A percentile compares a stretch with the other conserved stretches of the same genome.
phyloP scores from a whole-genome alignment of 805 yeast genomes.

The Candida suzukii region DNA sequence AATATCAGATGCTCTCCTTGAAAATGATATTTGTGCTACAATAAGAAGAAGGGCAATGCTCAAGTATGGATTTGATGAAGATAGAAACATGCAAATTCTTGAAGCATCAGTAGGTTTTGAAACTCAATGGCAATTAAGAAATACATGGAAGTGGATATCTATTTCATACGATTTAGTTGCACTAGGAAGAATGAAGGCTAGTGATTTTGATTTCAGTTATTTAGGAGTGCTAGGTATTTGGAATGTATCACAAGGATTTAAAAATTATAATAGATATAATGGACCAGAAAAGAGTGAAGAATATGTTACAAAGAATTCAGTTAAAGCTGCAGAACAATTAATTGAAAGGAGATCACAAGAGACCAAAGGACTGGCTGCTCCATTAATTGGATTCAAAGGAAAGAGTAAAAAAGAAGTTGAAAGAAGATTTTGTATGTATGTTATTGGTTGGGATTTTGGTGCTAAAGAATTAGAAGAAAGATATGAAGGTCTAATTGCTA shows the following conservation, averaged over 20 bases:
- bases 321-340: slow-evolving; percentile 44
- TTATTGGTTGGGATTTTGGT: slow-evolving; percentile 87
- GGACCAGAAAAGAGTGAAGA: slow-evolving; percentile 20
- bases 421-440: slow-evolving; percentile 70
- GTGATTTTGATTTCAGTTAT: slow-evolving; percentile 72
- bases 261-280: slow-evolving; percentile 40
- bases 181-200: slow-evolving; percentile 60
- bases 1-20: slow-evolving; percentile 32
- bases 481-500: slow-evolving; percentile 44
- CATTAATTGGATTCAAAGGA: slow-evolving; percentile 33
- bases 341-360: slow-evolving; percentile 35
- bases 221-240: slow-evolving; percentile 88
- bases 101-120: slow-evolving; percentile 44
- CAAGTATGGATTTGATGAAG: slow-evolving; percentile 70
- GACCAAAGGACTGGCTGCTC: slow-evolving; percentile 37
- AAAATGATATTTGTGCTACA: slow-evolving; percentile 65
- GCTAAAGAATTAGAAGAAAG: slow-evolving; percentile 68
- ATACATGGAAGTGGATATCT: slow-evolving; percentile 90
- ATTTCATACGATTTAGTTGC: slow-evolving; percentile 60
- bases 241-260: slow-evolving; percentile 59
- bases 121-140: slow-evolving; percentile 51
- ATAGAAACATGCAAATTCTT: slow-evolving; percentile 51
- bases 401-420: slow-evolving; percentile 51
- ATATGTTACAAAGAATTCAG: slow-evolving; percentile 40
- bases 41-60: slow-evolving; percentile 65